These are phyloP conservation scores for Aciculosporium take DNA, from an alignment of 2,329 filamentous ascomycete genomes.

Conservation along the genomic window DNA sequence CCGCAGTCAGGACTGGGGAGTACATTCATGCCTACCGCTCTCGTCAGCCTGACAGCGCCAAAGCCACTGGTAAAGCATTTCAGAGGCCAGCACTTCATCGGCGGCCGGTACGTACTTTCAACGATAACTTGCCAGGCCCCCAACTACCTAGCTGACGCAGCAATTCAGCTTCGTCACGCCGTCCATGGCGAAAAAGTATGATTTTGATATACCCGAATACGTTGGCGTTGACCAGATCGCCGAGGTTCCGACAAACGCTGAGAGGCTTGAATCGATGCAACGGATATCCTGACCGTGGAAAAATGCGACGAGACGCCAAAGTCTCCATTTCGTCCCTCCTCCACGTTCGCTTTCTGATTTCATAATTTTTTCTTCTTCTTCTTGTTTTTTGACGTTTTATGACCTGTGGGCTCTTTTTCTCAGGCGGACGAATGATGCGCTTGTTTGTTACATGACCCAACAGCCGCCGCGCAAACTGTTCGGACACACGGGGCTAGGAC, in stretches of 20 bases:
- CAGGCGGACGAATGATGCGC: constrained; percentile 2
- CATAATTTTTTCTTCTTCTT: not conserved
- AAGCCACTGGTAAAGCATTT: constrained; percentile 82
- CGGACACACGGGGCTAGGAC: constrained; percentile 45
- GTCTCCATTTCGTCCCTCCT: not conserved
- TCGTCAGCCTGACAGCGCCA: constrained; percentile 84
- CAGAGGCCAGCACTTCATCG: constrained; percentile 78
- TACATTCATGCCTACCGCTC: constrained; percentile 61
- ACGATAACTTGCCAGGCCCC: not conserved
- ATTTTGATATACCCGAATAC: constrained; percentile 69
- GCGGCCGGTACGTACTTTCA: constrained; percentile 50
- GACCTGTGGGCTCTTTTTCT: not conserved
- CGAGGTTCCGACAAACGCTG: constrained; percentile 45
- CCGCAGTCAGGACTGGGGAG: constrained; percentile 63
- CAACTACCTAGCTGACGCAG: constrained; percentile 7
- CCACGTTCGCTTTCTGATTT: no score
- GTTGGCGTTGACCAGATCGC: constrained; percentile 79
- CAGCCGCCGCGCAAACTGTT: constrained; percentile 44
- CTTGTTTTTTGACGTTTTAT: not conserved
- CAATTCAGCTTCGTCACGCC: constrained; percentile 58
- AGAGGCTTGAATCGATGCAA: constrained; percentile 33
- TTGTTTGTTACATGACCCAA: constrained; percentile 31
- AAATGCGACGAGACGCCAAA: not conserved
- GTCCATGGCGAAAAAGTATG: constrained; percentile 70
- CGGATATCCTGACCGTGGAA: no score